A percentile compares a stretch with the other conserved stretches of the same genome.
Evolutionary conservation across 106 monocot species (phyloP).

Genomic region (Cymbidium sinense): DNA sequence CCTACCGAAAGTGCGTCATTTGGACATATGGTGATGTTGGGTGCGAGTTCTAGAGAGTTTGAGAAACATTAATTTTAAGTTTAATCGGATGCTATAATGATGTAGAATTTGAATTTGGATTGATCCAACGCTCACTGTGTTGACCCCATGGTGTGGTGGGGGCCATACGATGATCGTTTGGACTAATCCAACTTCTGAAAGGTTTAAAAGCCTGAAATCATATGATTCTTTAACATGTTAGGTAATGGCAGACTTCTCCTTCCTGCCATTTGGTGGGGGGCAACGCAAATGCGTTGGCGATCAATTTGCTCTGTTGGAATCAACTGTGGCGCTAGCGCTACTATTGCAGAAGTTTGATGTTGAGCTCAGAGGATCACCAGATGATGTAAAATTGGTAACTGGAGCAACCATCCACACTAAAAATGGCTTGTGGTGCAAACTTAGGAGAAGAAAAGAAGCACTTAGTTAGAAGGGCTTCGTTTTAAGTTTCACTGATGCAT

Average conservation of each 20-base stretch:
- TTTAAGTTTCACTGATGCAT: not conserved
- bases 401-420: slow-evolving; percentile 96
- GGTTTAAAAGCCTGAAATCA: not conserved
- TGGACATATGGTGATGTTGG: too few species aligned
- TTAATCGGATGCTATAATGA: not conserved
- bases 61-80: not conserved
- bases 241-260: slow-evolving; percentile 85
- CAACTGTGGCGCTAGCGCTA: slow-evolving; percentile 69
- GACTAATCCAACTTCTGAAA: not conserved
- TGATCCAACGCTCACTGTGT: too few species aligned
- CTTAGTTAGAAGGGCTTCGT: not conserved
- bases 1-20: too few species aligned
- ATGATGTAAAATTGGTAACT: slow-evolving; percentile 82
- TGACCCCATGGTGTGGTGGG: too few species aligned
- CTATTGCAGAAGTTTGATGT: slow-evolving; percentile 81
- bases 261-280: slow-evolving; percentile 89
- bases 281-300: slow-evolving; percentile 88
- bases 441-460: slow-evolving; percentile 46
- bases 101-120: too few species aligned
- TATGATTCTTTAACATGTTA: slow-evolving; percentile 9
- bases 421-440: slow-evolving; percentile 80
- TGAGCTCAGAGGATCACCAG: slow-evolving; percentile 63
- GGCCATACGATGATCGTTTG: too few species aligned
- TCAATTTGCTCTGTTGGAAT: slow-evolving; percentile 90
- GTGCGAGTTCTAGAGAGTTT: too few species aligned